Percentiles rank a stretch among this genome's conserved stretches.
phyloP scores from a whole-genome alignment of 78 protist species.

The Protostelium mycophagum region DNA sequence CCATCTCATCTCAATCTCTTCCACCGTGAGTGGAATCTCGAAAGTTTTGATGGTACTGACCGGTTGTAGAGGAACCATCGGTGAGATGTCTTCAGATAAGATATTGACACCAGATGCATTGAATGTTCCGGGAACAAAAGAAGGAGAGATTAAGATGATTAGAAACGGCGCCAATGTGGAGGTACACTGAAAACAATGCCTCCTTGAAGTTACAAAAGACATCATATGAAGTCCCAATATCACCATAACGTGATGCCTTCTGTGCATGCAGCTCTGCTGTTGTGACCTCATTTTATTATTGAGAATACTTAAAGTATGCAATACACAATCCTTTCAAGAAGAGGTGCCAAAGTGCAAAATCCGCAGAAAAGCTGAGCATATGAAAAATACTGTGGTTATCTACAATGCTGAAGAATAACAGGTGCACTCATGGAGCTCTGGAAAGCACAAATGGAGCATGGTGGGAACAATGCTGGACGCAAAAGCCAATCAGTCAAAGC shows the following conservation, averaged over 20 bases:
- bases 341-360: background rate
- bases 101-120: constrained; percentile 27
- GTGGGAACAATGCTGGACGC: constrained; percentile 70
- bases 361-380: background rate
- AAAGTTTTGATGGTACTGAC: background rate
- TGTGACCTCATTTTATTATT: too few relatives aligned
- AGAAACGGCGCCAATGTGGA: constrained; percentile 29
- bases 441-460: constrained; percentile 47
- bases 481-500: background rate
- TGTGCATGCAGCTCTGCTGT: too few relatives aligned
- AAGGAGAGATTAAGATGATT: constrained; percentile 62
- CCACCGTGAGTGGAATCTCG: background rate
- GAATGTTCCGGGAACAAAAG: constrained; percentile 39
- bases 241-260: too few relatives aligned
- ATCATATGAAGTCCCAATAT: too few relatives aligned
- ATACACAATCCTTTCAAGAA: background rate
- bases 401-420: constrained; percentile 1
- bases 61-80: constrained; percentile 15
- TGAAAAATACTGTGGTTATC: too few relatives aligned
- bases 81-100: constrained; percentile 46
- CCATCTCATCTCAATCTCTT: background rate
- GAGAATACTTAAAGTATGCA: too few relatives aligned
- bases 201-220: too few relatives aligned
- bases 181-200: too few relatives aligned
- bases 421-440: constrained; percentile 17